Base-by-base conservation (phyloP, 2,329 filamentous ascomycete genomes). In the Domatiomyces catenatus region DNA sequence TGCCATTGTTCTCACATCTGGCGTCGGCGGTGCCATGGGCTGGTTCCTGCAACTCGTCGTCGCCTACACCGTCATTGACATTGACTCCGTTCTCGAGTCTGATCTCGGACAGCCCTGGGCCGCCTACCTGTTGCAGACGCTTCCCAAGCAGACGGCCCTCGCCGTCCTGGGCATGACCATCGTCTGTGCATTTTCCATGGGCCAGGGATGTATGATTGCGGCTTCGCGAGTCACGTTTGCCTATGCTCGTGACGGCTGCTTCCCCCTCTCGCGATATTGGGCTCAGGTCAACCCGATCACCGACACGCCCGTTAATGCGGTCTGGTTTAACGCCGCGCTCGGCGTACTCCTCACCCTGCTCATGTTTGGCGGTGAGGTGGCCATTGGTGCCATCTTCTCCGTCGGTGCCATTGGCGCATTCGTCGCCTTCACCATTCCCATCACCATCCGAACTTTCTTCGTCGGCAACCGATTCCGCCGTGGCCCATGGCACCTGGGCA, bases 31-130 rank as follows among this genome's bases (percentile, higher is more conserved):
- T 1, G 54, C 81, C 2, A 72, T 83, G 54, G 83, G 83, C 45
- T 87, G 82, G 78, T 78, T 83, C 57, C 66, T 87, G n/a, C 83
- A 86, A 62, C 70, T 85, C 8, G 79, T 85, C 0, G 80, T 84
- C 46, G 81, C 81, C 10, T 86, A 86, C 63, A 86, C 82, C 0
- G 79, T 85, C 26, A 70, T 78, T 46, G 76, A 81, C 59, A 81
- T 86, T 53, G 65, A 69, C 0, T 71, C 62, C 1, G 76, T 78
- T 1, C 67, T 86, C 12, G 65, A 73, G 15, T 81, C 77, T 2
- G 73, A 80, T 8, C 69, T 84, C 3, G 80, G 80, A 5, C 81
- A 85, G 62, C 82, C 82, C 0, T 85, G 81, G 70, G 82, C 80
- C 2, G 80, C 81, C 2, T 84, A 84, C 57, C 70, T 84, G 15